Conservation (phyloP, 1,284 basidiomycete species). For the Mycena citricolor region DNA sequence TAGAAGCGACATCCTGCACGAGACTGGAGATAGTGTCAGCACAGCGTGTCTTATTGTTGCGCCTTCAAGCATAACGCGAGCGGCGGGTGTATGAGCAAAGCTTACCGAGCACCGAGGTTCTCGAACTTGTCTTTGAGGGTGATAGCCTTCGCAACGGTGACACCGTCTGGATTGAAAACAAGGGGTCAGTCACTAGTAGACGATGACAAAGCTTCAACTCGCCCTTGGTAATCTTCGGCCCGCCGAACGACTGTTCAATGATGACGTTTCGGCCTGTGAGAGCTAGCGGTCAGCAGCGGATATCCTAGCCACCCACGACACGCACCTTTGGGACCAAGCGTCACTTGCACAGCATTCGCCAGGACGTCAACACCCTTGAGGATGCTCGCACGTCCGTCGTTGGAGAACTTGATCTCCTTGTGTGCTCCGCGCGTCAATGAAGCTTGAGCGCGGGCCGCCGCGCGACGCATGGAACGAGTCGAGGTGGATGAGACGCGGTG, state of each 20-base stretch:
- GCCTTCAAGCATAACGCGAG: too few relatives aligned
- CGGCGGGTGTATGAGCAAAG: slow-evolving; percentile 3
- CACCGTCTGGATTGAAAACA: slow-evolving; percentile 80
- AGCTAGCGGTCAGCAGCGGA: slow-evolving; percentile 19
- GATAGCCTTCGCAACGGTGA: slow-evolving; percentile 96
- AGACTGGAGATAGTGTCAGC: slow-evolving; percentile 50
- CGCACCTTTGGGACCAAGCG: slow-evolving; percentile 92
- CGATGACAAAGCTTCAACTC: slow-evolving; percentile 26
- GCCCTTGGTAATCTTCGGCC: slow-evolving; percentile 98
- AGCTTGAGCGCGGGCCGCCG: slow-evolving; percentile 41
- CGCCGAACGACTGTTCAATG: slow-evolving; percentile 97
- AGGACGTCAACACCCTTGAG: slow-evolving; percentile 95
- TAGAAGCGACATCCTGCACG: slow-evolving; percentile 93
- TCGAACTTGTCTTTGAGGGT: slow-evolving; percentile 97
- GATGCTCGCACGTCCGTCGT: slow-evolving; percentile 92
- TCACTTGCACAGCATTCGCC: slow-evolving; percentile 93
- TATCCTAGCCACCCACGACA: neutral
- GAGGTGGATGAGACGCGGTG: slow-evolving; percentile 48
- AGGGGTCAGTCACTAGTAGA: slow-evolving; percentile 17
- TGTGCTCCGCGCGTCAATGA: slow-evolving; percentile 69
- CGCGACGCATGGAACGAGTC: slow-evolving; percentile 46
- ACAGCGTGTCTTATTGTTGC: too few relatives aligned
- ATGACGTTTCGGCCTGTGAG: slow-evolving; percentile 90
- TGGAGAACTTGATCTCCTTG: slow-evolving; percentile 97
- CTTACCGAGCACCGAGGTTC: slow-evolving; percentile 95